Percentiles rank a stretch among this genome's conserved stretches.
phyloP scores from a whole-genome alignment of 345 rosid species.

The Pugionium dolabratum region DNA sequence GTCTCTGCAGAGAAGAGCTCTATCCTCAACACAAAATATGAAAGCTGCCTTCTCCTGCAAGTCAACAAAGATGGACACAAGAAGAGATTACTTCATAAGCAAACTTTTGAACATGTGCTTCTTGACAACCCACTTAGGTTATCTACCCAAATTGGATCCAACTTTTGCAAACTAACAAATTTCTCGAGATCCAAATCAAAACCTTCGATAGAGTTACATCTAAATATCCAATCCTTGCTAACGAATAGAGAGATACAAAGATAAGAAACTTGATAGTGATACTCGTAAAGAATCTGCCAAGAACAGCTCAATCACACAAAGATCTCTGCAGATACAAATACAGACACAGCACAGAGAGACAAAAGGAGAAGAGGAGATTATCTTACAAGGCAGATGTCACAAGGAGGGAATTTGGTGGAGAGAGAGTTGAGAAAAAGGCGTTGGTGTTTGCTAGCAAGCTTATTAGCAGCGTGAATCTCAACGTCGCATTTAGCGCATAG shows the following conservation, averaged over 20 bases:
- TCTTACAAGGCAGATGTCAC: slow-evolving; percentile 89
- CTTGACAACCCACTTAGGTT: not conserved
- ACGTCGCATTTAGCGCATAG: slow-evolving; percentile 76
- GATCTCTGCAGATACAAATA: not conserved
- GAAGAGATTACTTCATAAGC: slow-evolving; percentile 14
- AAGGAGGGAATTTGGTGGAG: slow-evolving; percentile 76
- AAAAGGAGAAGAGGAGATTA: not conserved
- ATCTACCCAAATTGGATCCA: not conserved
- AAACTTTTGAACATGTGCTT: slow-evolving; percentile 3
- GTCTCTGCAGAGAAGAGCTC: slow-evolving; percentile 87
- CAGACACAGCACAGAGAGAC: not conserved
- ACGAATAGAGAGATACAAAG: not conserved
- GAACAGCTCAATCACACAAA: slow-evolving; percentile 3
- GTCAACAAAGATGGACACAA: slow-evolving; percentile 30
- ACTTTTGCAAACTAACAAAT: not conserved
- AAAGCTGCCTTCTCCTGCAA: slow-evolving; percentile 92
- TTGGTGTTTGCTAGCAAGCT: slow-evolving; percentile 96
- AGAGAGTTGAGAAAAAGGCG: slow-evolving; percentile 85
- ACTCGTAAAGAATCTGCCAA: not conserved
- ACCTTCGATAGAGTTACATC: not conserved
- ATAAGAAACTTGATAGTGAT: not conserved
- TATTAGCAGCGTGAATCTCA: slow-evolving; percentile 92
- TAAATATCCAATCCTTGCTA: not conserved
- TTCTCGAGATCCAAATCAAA: slow-evolving; percentile 1
- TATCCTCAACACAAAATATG: slow-evolving; percentile 96